These are phyloP conservation scores for Penicillium thymicola DNA, from an alignment of 2,329 filamentous ascomycete species.

Conservation along the genomic window DNA sequence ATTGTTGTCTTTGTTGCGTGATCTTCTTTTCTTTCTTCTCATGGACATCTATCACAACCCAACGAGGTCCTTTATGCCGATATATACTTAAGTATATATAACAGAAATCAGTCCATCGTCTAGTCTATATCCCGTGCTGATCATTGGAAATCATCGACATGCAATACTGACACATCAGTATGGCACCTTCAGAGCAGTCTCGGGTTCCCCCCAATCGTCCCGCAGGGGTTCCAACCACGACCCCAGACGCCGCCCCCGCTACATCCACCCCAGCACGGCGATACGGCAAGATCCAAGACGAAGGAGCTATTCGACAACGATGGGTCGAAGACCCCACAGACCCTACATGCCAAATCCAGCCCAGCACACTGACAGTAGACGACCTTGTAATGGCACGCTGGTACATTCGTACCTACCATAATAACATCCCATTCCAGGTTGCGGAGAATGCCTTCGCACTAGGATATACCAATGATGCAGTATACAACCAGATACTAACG, in stretches of 20 bases:
- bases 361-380: not conserved
- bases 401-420: not conserved
- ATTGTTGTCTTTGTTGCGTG: not conserved
- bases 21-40: not conserved
- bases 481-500: not conserved
- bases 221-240: not conserved
- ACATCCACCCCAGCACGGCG: not conserved
- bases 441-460: not conserved
- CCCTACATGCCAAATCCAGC: not conserved
- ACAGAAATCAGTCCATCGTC: not conserved
- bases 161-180: not conserved
- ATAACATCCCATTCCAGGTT: not conserved
- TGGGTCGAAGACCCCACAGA: slow-evolving; percentile 1
- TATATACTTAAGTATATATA: not conserved
- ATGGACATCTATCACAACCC: not conserved
- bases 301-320: not conserved
- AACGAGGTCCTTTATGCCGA: not conserved
- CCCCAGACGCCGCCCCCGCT: not conserved
- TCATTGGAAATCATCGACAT: not conserved
- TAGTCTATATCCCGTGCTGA: not conserved
- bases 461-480: not conserved
- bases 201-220: not conserved
- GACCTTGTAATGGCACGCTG: not conserved
- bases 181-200: not conserved
- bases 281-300: not conserved